These are phyloP conservation scores for Volvox africanus DNA, from an alignment of 139 green algal species.

Conservation along the genomic window DNA sequence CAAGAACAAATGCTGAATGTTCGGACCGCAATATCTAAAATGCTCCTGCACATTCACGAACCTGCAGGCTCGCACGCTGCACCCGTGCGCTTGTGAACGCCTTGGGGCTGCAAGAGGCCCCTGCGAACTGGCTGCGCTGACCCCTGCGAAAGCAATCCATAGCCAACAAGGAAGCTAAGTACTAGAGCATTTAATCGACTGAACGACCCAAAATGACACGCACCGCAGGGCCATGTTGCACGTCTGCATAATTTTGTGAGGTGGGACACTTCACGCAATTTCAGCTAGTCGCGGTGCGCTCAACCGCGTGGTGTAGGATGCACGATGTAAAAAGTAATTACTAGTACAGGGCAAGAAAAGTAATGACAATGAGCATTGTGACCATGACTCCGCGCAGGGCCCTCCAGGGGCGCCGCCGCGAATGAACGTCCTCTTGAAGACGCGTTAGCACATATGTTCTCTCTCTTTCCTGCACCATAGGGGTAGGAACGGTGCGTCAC, in stretches of 20 bases:
- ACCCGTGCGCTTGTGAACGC: constrained; percentile 31
- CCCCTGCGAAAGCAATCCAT: not conserved
- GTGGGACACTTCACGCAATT: constrained; percentile 13
- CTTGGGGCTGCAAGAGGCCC: constrained; percentile 23
- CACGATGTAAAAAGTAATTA: not conserved
- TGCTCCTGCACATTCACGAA: not conserved
- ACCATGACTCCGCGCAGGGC: not conserved
- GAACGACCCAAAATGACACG: not conserved
- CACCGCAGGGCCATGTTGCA: constrained; percentile 43
- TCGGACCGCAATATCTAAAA: not conserved
- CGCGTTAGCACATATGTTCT: not conserved
- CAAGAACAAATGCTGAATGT: not conserved
- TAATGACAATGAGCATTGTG: too few species aligned
- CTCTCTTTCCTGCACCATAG: constrained; percentile 37
- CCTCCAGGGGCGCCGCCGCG: constrained; percentile 9
- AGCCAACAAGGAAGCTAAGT: not conserved
- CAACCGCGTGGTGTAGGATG: not conserved
- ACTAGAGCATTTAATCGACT: not conserved
- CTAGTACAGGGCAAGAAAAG: not conserved
- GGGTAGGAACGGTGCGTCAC: constrained; percentile 38
- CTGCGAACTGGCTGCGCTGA: constrained; percentile 45
- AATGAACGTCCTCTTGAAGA: not conserved
- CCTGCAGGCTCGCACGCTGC: constrained; percentile 50
- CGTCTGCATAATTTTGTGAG: constrained; percentile 35
- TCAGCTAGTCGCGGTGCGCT: not conserved